phyloP scores from a whole-genome alignment of 371 early-diverging fungal species.

The Sporodiniella umbellata region DNA sequence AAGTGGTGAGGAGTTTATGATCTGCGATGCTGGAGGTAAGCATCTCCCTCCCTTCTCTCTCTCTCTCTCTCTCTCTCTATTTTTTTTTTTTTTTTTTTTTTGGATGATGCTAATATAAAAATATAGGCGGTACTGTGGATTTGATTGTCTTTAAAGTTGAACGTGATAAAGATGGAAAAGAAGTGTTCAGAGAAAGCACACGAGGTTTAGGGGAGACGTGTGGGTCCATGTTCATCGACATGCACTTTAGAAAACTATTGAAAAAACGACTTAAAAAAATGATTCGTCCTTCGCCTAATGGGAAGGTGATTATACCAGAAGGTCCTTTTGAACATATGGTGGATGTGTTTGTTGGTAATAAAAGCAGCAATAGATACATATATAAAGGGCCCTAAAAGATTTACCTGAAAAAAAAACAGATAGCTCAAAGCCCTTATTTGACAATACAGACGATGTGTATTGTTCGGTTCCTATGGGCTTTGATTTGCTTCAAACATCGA shows the following conservation, averaged over 20 bases:
- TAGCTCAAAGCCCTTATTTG: conserved; percentile 49
- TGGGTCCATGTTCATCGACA: conserved; percentile 56
- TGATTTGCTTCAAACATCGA: conserved; percentile 39
- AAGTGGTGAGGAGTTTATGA: conserved; percentile 58
- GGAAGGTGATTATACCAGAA: conserved; percentile 26
- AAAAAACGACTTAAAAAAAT: conserved; percentile 41
- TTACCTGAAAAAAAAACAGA: conserved; percentile 19
- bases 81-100: too few species aligned
- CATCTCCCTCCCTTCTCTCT: too few species aligned
- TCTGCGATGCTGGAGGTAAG: conserved; percentile 60
- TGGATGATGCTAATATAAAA: background rate
- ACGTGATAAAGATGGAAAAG: conserved; percentile 27
- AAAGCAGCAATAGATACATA: too few species aligned
- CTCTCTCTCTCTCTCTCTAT: too few species aligned
- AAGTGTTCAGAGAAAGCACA: conserved; percentile 49
- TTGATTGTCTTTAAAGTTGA: conserved; percentile 49
- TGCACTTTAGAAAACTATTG: conserved; percentile 49
- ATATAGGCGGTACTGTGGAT: conserved; percentile 57
- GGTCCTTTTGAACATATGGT: conserved; percentile 42
- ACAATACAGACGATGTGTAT: conserved; percentile 52
- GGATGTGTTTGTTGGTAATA: conserved; percentile 49
- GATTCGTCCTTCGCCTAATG: conserved; percentile 14
- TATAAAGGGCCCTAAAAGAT: too few species aligned
- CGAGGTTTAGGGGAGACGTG: conserved; percentile 56
- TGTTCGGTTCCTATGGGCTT: conserved; percentile 46